Base-by-base conservation (phyloP, 2,329 filamentous ascomycete genomes). In the Trichoderma gracile region DNA sequence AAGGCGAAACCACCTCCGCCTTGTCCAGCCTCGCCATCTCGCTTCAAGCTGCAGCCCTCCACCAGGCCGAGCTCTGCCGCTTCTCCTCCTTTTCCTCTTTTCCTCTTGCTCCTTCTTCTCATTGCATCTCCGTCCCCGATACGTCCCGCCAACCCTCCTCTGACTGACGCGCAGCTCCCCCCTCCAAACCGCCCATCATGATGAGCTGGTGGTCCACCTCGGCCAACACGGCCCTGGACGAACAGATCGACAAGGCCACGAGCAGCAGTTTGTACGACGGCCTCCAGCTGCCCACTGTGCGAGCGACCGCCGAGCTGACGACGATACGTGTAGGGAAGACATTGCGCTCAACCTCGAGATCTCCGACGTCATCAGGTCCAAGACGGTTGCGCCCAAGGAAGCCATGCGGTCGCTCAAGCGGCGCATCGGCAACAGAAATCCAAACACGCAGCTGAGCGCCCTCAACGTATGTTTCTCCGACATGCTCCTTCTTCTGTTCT, bases 181-280 rank as follows among this genome's bases (percentile, higher is more conserved):
- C 23, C 30, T 25, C 27, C 15, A 38, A 38, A 17, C 40, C 27
- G 23, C 56, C 73, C 73, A 69, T 38, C 57, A 90, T 84, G 84
- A 97, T 97, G 93, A 89, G 92, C 75, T 93, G 93, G 84, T 99
- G 94, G 94, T 98, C 96, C 76, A 91, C 90, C 71, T 94, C 92
- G 76, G 86, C 89, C 79, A 92, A 92, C 78, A 91, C 89, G 74
- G 92, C 93, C 79, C 85, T 99, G 79, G 95, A 99, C 78, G 93
- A 97, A 80, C 95, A 98, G 84, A 90, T 99, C 73, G 94, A 97
- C 77, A 92, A 90, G 78, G 95, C 95, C 59, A 99, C 95, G 17
- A 89, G 91, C 69, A 97, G 92, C 75, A 98, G 93, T 78, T 83
- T 99, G 90, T 97, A 86, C 68, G 89, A 10, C 64, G 63, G 67